Conservation (phyloP, 1,284 basidiomycete genomes). For the Phellopilus nigrolimitatus region DNA sequence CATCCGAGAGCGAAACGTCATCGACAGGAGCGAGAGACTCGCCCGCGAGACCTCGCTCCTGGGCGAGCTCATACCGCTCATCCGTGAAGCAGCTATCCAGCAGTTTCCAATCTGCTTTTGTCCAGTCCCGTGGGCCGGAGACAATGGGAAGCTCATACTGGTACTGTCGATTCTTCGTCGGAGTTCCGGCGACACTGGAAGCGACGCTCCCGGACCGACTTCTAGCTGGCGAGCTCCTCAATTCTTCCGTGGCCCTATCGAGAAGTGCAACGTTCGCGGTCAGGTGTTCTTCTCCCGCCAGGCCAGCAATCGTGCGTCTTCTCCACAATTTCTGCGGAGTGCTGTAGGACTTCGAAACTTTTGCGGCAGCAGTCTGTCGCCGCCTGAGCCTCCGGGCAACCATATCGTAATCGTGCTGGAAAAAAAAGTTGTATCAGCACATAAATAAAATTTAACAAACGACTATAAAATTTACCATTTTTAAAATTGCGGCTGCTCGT, state of each 20-base stretch:
- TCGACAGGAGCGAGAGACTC: slow-evolving; percentile 44
- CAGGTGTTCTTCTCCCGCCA: slow-evolving; percentile 49
- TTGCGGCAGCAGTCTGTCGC: slow-evolving; percentile 25
- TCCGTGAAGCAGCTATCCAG: slow-evolving; percentile 74
- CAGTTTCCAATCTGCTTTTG: slow-evolving; percentile 67
- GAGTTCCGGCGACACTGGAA: slow-evolving; percentile 3
- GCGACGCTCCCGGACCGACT: slow-evolving; percentile 14
- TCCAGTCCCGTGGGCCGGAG: slow-evolving; percentile 41
- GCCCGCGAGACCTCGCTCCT: slow-evolving; percentile 27
- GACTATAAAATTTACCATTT: slow-evolving; percentile 50
- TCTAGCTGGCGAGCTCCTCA: slow-evolving; percentile 28
- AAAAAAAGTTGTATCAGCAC: neutral
- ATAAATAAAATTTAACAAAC: neutral
- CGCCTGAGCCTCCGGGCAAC: slow-evolving; percentile 41
- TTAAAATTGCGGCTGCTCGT: slow-evolving; percentile 84
- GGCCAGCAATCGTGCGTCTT: slow-evolving; percentile 37
- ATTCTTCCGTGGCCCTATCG: slow-evolving; percentile 52
- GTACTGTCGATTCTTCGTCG: slow-evolving; percentile 10
- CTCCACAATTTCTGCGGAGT: slow-evolving; percentile 25
- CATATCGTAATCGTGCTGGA: slow-evolving; percentile 82
- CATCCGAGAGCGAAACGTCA: slow-evolving; percentile 44
- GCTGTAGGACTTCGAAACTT: slow-evolving; percentile 32
- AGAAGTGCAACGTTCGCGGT: slow-evolving; percentile 53
- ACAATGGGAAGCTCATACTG: slow-evolving; percentile 6
- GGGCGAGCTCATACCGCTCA: slow-evolving; percentile 48